Percentiles rank a stretch among this genome's conserved stretches.
phyloP scores from a whole-genome alignment of 2,329 filamentous ascomycete genomes.

The Neofusicoccum laricinum region DNA sequence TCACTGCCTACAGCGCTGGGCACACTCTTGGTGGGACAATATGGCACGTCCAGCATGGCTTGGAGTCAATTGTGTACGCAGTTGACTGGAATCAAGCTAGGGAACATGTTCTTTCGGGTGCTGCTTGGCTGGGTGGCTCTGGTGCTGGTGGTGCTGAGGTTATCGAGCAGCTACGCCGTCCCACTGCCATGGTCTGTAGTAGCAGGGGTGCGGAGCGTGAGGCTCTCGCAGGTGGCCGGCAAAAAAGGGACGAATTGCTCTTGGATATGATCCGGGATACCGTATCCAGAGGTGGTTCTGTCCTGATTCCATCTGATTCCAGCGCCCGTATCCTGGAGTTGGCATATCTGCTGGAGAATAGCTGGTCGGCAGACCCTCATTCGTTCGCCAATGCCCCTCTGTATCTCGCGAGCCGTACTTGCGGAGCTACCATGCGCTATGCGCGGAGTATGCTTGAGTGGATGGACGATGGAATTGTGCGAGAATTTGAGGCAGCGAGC shows the following conservation, averaged over 20 bases:
- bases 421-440: constrained; percentile 84
- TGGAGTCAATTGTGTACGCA: constrained; percentile 96
- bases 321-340: constrained; percentile 92
- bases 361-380: constrained; percentile 63
- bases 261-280: constrained; percentile 78
- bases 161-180: constrained; percentile 87
- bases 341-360: constrained; percentile 87
- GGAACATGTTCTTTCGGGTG: constrained; percentile 90
- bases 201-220: constrained; percentile 73
- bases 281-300: constrained; percentile 78
- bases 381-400: constrained; percentile 49
- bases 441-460: constrained; percentile 96
- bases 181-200: constrained; percentile 90
- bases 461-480: constrained; percentile 96
- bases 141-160: constrained; percentile 82
- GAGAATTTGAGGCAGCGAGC: constrained; percentile 76
- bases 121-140: constrained; percentile 85
- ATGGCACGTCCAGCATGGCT: constrained; percentile 96
- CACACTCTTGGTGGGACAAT: constrained; percentile 96
- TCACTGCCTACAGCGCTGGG: constrained; percentile 95
- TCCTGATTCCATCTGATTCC: constrained; percentile 90
- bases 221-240: constrained; percentile 68
- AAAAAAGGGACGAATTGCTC: constrained; percentile 80
- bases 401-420: constrained; percentile 82
- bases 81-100: constrained; percentile 98